phyloP scores from a whole-genome alignment of 2,329 filamentous ascomycete species.

The Diaporthe capsici region DNA sequence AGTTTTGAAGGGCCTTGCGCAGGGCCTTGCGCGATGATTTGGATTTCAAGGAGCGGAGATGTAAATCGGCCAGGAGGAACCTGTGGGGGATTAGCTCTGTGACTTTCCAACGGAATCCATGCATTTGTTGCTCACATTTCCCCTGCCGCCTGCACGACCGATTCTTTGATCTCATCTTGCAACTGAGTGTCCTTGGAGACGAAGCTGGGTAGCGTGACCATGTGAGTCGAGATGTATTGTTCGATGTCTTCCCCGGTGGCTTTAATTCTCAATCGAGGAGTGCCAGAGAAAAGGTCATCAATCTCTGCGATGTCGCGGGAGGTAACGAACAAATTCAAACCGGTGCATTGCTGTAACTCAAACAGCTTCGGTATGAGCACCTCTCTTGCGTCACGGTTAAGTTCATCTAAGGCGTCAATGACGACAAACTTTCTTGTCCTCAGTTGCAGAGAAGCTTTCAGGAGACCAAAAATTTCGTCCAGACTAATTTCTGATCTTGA shows the following conservation, averaged over 20 bases:
- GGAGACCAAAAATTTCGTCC: neutral
- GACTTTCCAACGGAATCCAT: neutral
- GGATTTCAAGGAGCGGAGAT: neutral
- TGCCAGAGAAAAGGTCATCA: neutral
- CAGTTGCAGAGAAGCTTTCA: neutral
- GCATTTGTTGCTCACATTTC: neutral
- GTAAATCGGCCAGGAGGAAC: neutral
- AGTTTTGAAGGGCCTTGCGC: neutral
- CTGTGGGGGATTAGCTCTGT: neutral
- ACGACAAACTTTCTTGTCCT: neutral
- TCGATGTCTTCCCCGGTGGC: neutral
- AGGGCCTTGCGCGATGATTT: neutral
- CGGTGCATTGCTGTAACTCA: neutral
- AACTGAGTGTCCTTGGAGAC: neutral
- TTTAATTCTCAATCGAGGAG: neutral
- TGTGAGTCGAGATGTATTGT: neutral
- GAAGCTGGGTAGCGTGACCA: neutral
- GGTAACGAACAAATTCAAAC: neutral
- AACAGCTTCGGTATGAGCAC: neutral
- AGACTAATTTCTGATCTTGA: neutral
- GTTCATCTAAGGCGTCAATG: neutral
- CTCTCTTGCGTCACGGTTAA: neutral
- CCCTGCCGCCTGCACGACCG: neutral
- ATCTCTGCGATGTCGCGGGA: neutral
- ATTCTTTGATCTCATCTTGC: neutral